A percentile compares a stretch with the other conserved stretches of the same genome.
phyloP scores from a whole-genome alignment of 1,139 yeast genomes.

The Yamadazyma dushanensis region DNA sequence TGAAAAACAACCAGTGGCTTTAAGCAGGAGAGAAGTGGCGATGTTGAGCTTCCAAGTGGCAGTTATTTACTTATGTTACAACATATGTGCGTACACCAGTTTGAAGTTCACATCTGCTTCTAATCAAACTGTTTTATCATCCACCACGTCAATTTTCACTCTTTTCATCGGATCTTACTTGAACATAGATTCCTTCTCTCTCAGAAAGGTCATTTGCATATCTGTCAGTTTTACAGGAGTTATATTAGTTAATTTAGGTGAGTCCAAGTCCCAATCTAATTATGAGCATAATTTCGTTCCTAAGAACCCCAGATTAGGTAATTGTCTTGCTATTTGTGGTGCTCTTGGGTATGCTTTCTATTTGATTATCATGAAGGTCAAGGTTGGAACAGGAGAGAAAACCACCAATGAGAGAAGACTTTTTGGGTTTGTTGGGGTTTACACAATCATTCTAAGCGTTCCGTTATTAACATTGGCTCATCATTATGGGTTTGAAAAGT shows the following conservation, averaged over 20 bases:
- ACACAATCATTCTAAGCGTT: slow-evolving; percentile 36
- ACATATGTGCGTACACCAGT: slow-evolving; percentile 39
- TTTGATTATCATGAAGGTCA: slow-evolving; percentile 42
- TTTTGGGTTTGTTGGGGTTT: slow-evolving; percentile 49
- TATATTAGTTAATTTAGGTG: slow-evolving; percentile 42
- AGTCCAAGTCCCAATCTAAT: slow-evolving; percentile 13
- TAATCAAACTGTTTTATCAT: slow-evolving; percentile 51
- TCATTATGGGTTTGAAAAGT: slow-evolving; percentile 34
- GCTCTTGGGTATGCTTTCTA: slow-evolving; percentile 51
- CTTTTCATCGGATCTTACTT: slow-evolving; percentile 41
- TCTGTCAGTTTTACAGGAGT: slow-evolving; percentile 48
- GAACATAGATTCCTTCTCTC: slow-evolving; percentile 42
- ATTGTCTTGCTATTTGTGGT: slow-evolving; percentile 44
- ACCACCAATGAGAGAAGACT: slow-evolving; percentile 48
- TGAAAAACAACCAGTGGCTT: slow-evolving; percentile 14
- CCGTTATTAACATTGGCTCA: slow-evolving; percentile 40
- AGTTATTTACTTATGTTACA: slow-evolving; percentile 43
- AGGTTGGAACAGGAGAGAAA: slow-evolving; percentile 43
- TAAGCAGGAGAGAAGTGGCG: slow-evolving; percentile 32
- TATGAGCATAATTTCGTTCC: slow-evolving; percentile 29
- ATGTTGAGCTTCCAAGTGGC: slow-evolving; percentile 41
- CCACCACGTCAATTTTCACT: slow-evolving; percentile 54
- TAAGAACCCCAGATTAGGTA: slow-evolving; percentile 46
- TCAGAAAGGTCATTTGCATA: slow-evolving; percentile 47
- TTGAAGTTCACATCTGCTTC: slow-evolving; percentile 54